Conservation (phyloP, 1,139 yeast species). For the Geotrichum bryndzae region DNA sequence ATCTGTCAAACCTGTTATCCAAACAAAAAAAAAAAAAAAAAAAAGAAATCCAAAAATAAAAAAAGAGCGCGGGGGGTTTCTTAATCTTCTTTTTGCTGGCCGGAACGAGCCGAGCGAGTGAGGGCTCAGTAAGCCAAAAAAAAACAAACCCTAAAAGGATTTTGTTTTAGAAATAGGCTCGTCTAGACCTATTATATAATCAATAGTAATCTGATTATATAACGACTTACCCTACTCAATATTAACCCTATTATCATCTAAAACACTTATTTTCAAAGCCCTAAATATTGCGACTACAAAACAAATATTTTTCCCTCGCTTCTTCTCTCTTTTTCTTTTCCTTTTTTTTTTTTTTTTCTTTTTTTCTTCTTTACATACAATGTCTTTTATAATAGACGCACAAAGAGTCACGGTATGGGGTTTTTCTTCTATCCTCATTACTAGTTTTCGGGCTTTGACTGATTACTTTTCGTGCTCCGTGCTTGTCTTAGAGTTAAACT, state of each 20-base stretch:
- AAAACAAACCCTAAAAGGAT: not conserved
- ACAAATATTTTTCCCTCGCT: not conserved
- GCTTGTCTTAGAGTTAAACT: conserved; percentile 11
- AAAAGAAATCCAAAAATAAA: too few relatives aligned
- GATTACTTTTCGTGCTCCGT: conserved; percentile 16
- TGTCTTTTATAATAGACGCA: conserved; percentile 15
- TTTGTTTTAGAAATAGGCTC: too few relatives aligned
- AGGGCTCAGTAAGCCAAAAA: not conserved
- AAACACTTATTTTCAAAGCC: too few relatives aligned
- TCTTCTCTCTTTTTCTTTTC: not conserved
- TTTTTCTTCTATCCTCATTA: conserved; percentile 10
- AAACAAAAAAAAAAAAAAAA: too few relatives aligned
- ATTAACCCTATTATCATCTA: not conserved
- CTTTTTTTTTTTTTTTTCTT: not conserved
- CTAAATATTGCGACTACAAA: not conserved
- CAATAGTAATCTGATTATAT: too few relatives aligned
- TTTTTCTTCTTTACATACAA: conserved; percentile 8
- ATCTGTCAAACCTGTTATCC: too few relatives aligned
- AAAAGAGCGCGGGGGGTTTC: too few relatives aligned
- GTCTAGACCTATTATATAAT: too few relatives aligned
- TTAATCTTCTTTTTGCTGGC: not conserved
- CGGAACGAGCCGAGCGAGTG: not conserved
- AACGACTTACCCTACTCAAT: not conserved
- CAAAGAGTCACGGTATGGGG: conserved; percentile 17
- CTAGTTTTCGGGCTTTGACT: not conserved